Base-by-base conservation (phyloP, 2,329 filamentous ascomycete species). In the Beauveria varroae region DNA sequence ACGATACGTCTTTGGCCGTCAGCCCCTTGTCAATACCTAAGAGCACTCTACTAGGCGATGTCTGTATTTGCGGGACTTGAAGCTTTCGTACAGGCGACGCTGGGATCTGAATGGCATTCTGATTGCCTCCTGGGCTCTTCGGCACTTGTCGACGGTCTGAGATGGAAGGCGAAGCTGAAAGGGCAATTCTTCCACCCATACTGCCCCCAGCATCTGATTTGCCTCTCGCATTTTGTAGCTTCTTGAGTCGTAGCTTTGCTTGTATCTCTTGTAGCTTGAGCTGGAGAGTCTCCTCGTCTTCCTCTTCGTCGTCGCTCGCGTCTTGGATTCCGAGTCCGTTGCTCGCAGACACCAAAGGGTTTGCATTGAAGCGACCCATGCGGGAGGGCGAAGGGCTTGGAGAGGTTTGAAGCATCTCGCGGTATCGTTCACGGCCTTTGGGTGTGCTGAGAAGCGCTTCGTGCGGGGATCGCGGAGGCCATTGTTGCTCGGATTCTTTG, bases 21-120 rank as follows among this genome's bases (percentile, higher is more conserved):
- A 93, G 77, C 1, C 91, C 92, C 71, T 96, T 96, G 74, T 96
- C 93, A 64, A 98, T 96, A 5, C 95, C 93, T 18, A 98, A 74
- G 20, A 91, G 75, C 16, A 95, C 84, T 63, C 93, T 82, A 58
- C 88, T 88, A 1, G 95, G 93, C 1, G 93, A 97, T 28, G 81
- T 85, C 41, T 86, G 86, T 16, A 83, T 77, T 1, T 79, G 70
- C 1, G 74, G 70, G 16, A 78, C 73, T 72, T 80, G 74, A 67
- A 78, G 66, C 76, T 85, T 73, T 76, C 81, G 87, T 5, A 93
- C 89, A 0, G 92, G 84, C 9, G 86, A 88, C 3, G 83, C 85
- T 1, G 91, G 91, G 16, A 98, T 89, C 72, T 96, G 85, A 1
- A 96, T 75, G 37, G 26, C 61, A 55, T 47, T 59, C 9, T 53